These are phyloP conservation scores for Alternaria brassicae DNA, from an alignment of 2,329 filamentous ascomycete species.

Conservation along the genomic window DNA sequence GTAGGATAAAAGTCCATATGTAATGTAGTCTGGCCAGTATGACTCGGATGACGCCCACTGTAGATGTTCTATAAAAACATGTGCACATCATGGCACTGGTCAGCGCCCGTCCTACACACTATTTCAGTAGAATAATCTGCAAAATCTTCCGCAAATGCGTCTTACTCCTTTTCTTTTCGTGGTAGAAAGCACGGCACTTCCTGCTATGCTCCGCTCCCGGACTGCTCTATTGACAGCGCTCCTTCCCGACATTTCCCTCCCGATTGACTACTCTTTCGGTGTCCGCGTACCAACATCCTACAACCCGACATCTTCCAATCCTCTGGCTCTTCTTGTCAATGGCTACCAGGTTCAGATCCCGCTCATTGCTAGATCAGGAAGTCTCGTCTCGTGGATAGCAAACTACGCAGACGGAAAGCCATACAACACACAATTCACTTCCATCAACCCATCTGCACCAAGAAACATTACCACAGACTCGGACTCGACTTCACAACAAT, in stretches of 20 bases:
- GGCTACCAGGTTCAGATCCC: background rate
- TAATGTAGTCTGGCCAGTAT: background rate
- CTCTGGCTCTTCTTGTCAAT: background rate
- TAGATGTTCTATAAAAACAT: background rate
- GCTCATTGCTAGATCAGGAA: background rate
- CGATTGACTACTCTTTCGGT: background rate
- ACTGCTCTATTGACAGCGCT: background rate
- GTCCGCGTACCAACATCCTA: background rate
- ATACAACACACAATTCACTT: constrained; percentile 3
- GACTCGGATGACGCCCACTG: too few relatives aligned
- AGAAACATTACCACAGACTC: constrained; percentile 2
- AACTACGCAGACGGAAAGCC: background rate
- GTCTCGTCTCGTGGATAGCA: constrained; percentile 1
- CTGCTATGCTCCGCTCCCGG: background rate
- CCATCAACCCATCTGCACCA: background rate
- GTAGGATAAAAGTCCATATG: background rate
- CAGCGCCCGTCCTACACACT: background rate
- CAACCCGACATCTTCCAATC: background rate
- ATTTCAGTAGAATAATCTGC: background rate
- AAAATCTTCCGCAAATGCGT: background rate
- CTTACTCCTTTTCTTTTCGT: background rate
- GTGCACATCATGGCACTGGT: background rate
- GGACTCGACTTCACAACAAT: background rate
- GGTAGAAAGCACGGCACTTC: background rate
- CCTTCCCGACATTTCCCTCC: background rate